These are phyloP conservation scores for Mucor saturninus DNA, from an alignment of 371 early-diverging fungal species.

Conservation along the genomic window DNA sequence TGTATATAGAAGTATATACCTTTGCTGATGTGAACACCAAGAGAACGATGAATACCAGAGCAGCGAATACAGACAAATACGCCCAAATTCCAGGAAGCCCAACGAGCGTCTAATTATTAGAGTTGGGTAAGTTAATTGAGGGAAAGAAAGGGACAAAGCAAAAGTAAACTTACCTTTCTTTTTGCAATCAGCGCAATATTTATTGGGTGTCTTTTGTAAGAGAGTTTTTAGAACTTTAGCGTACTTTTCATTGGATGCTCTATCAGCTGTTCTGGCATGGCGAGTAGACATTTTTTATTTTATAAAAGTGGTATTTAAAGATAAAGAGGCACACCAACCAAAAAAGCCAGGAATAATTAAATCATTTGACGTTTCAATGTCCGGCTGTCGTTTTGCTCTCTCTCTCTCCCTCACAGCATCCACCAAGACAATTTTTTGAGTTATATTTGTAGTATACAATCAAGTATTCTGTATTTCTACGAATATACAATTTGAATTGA, in stretches of 20 bases:
- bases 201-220: conserved; percentile 73
- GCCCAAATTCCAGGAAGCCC: conserved; percentile 90
- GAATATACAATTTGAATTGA: too few relatives aligned
- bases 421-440: too few relatives aligned
- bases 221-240: conserved; percentile 73
- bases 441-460: too few relatives aligned
- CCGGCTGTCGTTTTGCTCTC: too few relatives aligned
- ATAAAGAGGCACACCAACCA: too few relatives aligned
- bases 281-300: conserved; percentile 74
- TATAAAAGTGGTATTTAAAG: not conserved
- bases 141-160: not conserved
- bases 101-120: conserved; percentile 74
- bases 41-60: conserved; percentile 84
- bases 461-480: too few relatives aligned
- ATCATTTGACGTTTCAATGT: too few relatives aligned
- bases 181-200: conserved; percentile 82
- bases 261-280: conserved; percentile 74
- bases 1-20: conserved; percentile 45
- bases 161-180: conserved; percentile 67
- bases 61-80: conserved; percentile 88
- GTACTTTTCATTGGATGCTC: conserved; percentile 74
- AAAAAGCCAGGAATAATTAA: too few relatives aligned
- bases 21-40: conserved; percentile 87
- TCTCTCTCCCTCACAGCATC: too few relatives aligned
- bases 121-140: not conserved